Conservation (phyloP, 495 filamentous ascomycete genomes). For the Thermothielavioides terrestris region DNA sequence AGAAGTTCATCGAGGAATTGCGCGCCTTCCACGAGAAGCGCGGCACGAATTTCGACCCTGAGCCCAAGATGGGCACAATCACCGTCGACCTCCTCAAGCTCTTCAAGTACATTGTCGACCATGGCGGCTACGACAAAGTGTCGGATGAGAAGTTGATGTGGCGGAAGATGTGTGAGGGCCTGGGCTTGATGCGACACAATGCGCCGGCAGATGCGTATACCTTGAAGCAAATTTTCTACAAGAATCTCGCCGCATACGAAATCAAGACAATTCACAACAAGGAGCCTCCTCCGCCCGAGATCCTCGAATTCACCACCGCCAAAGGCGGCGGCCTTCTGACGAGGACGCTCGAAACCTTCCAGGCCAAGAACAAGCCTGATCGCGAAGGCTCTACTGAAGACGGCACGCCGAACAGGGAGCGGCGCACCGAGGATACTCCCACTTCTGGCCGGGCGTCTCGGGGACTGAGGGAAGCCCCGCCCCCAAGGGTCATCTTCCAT, state of each 20-base stretch:
- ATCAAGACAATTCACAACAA: slow-evolving; percentile 60
- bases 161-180: slow-evolving; percentile 59
- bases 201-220: slow-evolving; percentile 65
- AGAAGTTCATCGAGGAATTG: slow-evolving; percentile 60
- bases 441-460: slow-evolving; percentile 49
- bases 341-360: slow-evolving; percentile 68
- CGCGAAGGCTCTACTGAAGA: slow-evolving; percentile 50
- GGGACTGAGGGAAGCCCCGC: slow-evolving; percentile 68
- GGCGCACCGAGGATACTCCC: slow-evolving; percentile 51
- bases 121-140: slow-evolving; percentile 74
- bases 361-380: slow-evolving; percentile 36
- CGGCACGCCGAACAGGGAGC: slow-evolving; percentile 54
- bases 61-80: slow-evolving; percentile 63
- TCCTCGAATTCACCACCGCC: slow-evolving; percentile 65
- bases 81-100: slow-evolving; percentile 63
- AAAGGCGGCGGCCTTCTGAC: slow-evolving; percentile 67
- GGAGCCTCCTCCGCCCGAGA: slow-evolving; percentile 73
- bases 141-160: slow-evolving; percentile 72
- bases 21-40: slow-evolving; percentile 58
- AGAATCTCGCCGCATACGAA: slow-evolving; percentile 74
- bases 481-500: slow-evolving; percentile 72
- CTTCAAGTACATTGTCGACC: slow-evolving; percentile 57
- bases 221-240: slow-evolving; percentile 75
- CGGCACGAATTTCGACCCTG: slow-evolving; percentile 61
- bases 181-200: slow-evolving; percentile 52